Evolutionary conservation across 306 rosid species (phyloP), one percentile per base, ranked within the genome.

Genomic region (Hippophae rhamnoides): DNA sequence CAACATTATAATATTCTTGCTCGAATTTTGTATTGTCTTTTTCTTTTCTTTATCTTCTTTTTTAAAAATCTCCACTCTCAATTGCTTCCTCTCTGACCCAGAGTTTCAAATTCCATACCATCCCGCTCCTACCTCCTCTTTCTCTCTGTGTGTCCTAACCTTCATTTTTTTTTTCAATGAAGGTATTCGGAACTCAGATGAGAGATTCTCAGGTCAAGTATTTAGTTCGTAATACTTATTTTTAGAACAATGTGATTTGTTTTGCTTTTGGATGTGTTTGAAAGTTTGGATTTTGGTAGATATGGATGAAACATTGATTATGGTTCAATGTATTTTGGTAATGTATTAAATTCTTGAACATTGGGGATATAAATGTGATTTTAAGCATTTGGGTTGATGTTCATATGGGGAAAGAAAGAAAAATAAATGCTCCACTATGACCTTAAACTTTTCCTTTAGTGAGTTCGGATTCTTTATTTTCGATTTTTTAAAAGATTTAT

Each of bases 131-230:
- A 26, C 57, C 25, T 31, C 38, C 38, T 31, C 3, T 2, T 31
- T 31, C 3, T 31, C 38, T 31, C 23, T 31, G 50, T 10, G 44
- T 50, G 53, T 65, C 64, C 54, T 31, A n/a, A 7, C 41, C 13
- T n/a, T 48, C 31, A 26, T 53, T 53, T 23, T 47, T 52, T 23
- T 47, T 14, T 9, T 68, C 70, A 45, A 53, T 67, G 78, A 67
- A 64, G 70, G 63, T 55, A 69, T 68, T 58, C 38, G 70, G 75
- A 73, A 68, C 73, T 67, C 8, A 43, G 71, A 62, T 43, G 76
- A 70, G 74, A 80, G 74, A 80, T 70, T 79, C 69, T 52, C 83
- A 82, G 87, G 87, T 83, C 80, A 65, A 52, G 55, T 60, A 69
- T 40, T 47, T 44, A 47, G 56, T 52, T 9, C 45, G 14, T 12